phyloP scores from a whole-genome alignment of 768 basidiomycete genomes.

The Termitomyces sp. region DNA sequence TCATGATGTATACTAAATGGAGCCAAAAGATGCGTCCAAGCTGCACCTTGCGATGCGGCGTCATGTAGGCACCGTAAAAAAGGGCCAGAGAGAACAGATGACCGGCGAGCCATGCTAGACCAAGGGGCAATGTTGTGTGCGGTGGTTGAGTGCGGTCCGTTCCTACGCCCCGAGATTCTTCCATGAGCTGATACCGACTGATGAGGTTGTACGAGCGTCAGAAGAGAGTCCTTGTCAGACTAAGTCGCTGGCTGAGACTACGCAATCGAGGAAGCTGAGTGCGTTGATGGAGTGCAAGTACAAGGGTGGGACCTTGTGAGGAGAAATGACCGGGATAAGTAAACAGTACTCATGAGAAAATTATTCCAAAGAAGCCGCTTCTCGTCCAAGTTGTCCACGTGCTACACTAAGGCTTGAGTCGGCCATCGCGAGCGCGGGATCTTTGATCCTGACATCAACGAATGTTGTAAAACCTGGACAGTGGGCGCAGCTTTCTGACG shows the following conservation, averaged over 20 bases:
- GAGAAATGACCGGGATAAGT: too few relatives aligned
- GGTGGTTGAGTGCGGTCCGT: slow-evolving; percentile 13
- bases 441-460: too few relatives aligned
- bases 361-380: neutral
- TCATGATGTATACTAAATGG: neutral
- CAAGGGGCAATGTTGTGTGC: neutral
- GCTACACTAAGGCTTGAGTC: too few relatives aligned
- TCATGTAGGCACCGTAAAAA: slow-evolving; percentile 1
- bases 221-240: neutral
- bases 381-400: too few relatives aligned
- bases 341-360: too few relatives aligned
- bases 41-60: neutral
- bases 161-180: slow-evolving; percentile 7
- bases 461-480: too few relatives aligned
- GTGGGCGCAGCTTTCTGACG: too few relatives aligned
- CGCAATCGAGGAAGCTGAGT: too few relatives aligned
- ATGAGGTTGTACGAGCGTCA: too few relatives aligned
- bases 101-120: slow-evolving; percentile 3
- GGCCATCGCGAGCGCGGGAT: too few relatives aligned
- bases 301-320: too few relatives aligned
- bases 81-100: slow-evolving; percentile 7
- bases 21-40: neutral
- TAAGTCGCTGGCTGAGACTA: neutral
- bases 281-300: neutral
- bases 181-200: neutral